Evolutionary conservation across 2,329 filamentous ascomycete genomes (phyloP).

Genomic region (Calonectria hawksworthii): DNA sequence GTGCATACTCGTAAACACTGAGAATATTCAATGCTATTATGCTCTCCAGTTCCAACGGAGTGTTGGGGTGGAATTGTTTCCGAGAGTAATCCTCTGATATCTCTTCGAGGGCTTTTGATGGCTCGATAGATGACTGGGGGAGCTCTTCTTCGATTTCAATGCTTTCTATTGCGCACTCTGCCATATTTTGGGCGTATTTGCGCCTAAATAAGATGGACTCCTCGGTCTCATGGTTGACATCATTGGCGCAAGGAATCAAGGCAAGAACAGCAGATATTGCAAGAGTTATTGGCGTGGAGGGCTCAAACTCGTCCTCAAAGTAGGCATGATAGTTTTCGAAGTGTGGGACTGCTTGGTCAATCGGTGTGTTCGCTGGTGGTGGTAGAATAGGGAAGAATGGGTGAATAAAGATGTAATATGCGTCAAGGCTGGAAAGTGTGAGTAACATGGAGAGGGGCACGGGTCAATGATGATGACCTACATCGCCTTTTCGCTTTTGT

Average conservation of each 20-base stretch:
- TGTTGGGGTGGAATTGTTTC: background rate
- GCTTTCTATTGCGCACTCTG: background rate
- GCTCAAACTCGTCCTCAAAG: background rate
- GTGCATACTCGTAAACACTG: slow-evolving; percentile 1
- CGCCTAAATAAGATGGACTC: background rate
- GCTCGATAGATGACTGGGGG: background rate
- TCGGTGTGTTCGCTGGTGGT: background rate
- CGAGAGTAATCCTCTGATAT: background rate
- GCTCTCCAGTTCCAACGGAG: background rate
- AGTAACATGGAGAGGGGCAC: background rate
- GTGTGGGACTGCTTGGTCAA: background rate
- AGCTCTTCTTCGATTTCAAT: background rate
- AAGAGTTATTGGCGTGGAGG: background rate
- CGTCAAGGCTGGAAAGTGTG: background rate
- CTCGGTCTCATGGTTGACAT: background rate
- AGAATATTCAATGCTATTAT: slow-evolving; percentile 2
- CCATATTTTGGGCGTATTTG: background rate
- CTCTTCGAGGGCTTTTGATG: background rate
- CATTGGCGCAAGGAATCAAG: background rate
- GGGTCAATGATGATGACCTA: background rate
- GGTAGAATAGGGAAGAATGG: slow-evolving; percentile 5
- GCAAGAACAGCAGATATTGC: slow-evolving; percentile 1
- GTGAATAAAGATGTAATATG: background rate
- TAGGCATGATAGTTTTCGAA: background rate
- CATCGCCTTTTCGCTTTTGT: background rate